Evolutionary conservation across 371 early-diverging fungal species (phyloP), one percentile per base, ranked within the genome.

Genomic region (Sporodiniella umbellata): DNA sequence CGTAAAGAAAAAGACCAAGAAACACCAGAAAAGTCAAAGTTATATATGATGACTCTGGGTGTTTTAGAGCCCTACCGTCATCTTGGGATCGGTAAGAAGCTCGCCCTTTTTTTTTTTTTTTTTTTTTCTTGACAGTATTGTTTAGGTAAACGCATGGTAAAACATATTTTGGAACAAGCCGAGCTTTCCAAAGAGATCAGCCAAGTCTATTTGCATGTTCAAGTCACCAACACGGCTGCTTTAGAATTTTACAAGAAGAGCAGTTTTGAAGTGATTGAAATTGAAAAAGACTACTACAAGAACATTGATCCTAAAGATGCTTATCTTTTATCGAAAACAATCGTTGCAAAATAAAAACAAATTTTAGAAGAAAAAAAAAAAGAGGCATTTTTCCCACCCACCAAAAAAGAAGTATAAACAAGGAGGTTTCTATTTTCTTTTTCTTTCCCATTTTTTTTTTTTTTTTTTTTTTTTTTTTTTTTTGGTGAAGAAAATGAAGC

Each of bases 1-100:
- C 83, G 91, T 53, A 74, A 70, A 58, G 85, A 92, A 68, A 52
- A 58, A 23, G 73, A 60, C 7, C 61, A 71, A 23, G 56, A 56
- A 23, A 48, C 60, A 40, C 39, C 53, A 25, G 53, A 49, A 1
- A 39, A 35, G 31, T 43, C 23, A 53, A 66, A 75, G 37, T 68
- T 93, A 18, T 98, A 96, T 60, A 89, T 98, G 56, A 95, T 95
- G 90, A 98, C 98, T 0, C 72, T 98, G 40, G 95, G 98, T 28
- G 95, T 98, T 26, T 73, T 95, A 40, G 85, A 90, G 8, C 86
- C 90, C 7, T 95, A 89, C 64, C 79, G 98, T 33, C 67, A 85
- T 8, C 76, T 87, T 30, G 90, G 92, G 7, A 70, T 96, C 38
- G 96, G 93, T 89, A 71, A 54, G n/a, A n/a, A n/a, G n/a, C n/a